Conservation (phyloP, 805 yeast genomes). For the Saturnispora dispora region DNA sequence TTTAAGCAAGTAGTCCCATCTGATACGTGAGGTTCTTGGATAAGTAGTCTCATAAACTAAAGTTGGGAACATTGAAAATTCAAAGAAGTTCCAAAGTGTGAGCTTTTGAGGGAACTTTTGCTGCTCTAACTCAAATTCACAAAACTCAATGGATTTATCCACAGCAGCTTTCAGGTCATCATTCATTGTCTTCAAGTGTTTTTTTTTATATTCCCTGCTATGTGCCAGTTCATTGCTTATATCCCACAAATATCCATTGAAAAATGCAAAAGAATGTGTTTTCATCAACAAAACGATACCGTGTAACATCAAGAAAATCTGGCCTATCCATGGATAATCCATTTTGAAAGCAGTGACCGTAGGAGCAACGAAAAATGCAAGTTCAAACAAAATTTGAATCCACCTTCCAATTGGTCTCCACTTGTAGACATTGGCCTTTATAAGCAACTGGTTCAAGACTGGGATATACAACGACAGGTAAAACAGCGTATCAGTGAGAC, state of each 20-base stretch:
- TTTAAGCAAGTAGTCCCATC: slow-evolving; percentile 58
- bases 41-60: slow-evolving; percentile 74
- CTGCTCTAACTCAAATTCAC: slow-evolving; percentile 58
- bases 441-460: slow-evolving; percentile 47
- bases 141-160: slow-evolving; percentile 50
- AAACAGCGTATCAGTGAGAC: slow-evolving; percentile 64
- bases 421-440: slow-evolving; percentile 34
- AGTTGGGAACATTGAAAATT: slow-evolving; percentile 83
- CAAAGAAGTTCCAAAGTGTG: slow-evolving; percentile 54
- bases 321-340: slow-evolving; percentile 82
- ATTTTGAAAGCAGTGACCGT: slow-evolving; percentile 44
- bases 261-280: slow-evolving; percentile 87
- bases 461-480: slow-evolving; percentile 58
- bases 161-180: slow-evolving; percentile 29
- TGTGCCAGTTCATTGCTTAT: slow-evolving; percentile 45
- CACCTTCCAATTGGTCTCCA: slow-evolving; percentile 66
- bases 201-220: slow-evolving; percentile 37
- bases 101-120: slow-evolving; percentile 75
- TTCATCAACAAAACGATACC: slow-evolving; percentile 86
- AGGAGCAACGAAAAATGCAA: slow-evolving; percentile 43
- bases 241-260: slow-evolving; percentile 81
- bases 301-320: slow-evolving; percentile 76
- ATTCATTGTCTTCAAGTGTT: slow-evolving; percentile 27
- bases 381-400: slow-evolving; percentile 48
- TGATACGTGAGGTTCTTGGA: slow-evolving; percentile 63